Conservation (phyloP, 306 rosid genomes). For the Lablab purpureus region DNA sequence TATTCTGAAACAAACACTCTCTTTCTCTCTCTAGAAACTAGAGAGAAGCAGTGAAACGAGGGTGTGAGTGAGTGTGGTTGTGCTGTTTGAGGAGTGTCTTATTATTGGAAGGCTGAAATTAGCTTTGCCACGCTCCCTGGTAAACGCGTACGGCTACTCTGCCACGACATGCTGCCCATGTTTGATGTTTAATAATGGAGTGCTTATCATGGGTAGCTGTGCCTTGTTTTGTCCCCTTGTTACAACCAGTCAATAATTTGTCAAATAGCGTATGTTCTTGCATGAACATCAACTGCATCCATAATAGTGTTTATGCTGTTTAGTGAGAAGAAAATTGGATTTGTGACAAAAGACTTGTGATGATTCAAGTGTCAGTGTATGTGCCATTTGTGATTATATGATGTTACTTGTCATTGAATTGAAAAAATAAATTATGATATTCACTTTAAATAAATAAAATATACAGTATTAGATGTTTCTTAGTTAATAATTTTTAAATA, state of each 20-base stretch:
- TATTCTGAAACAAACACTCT: slow-evolving; percentile 36
- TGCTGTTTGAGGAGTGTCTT: neutral
- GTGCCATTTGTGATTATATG: neutral
- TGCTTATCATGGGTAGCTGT: neutral
- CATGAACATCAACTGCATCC: neutral
- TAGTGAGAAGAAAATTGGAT: neutral
- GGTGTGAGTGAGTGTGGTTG: neutral
- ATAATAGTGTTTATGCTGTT: neutral
- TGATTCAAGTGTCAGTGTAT: neutral
- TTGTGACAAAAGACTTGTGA: neutral
- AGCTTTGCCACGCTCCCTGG: slow-evolving; percentile 43
- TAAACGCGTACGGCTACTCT: slow-evolving; percentile 43
- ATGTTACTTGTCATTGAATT: neutral
- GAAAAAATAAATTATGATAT: neutral
- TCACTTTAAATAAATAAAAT: neutral
- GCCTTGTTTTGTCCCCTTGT: neutral
- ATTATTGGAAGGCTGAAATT: neutral
- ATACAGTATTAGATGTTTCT: neutral
- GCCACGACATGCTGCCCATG: slow-evolving; percentile 38
- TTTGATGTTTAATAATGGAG: slow-evolving; percentile 32
- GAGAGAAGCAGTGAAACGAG: neutral
- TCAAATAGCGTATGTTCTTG: slow-evolving; percentile 18
- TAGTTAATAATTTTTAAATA: neutral
- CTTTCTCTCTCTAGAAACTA: neutral
- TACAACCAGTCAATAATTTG: slow-evolving; percentile 29